These are phyloP conservation scores for Fomitopsis serialis DNA, from an alignment of 768 basidiomycete species.

Conservation along the genomic window DNA sequence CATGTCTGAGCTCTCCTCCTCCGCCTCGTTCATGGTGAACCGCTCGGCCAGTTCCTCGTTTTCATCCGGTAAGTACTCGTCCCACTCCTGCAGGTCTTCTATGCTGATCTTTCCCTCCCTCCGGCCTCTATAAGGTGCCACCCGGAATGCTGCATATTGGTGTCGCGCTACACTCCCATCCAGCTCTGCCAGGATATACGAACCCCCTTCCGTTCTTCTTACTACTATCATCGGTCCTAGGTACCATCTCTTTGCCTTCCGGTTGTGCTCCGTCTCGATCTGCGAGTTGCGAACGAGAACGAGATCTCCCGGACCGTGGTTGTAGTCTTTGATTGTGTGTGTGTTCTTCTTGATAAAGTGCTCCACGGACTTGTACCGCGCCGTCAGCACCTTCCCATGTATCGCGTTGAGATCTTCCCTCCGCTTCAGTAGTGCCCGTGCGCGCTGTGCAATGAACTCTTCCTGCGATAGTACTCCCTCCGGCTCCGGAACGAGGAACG, in stretches of 20 bases:
- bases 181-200: conserved; percentile 23
- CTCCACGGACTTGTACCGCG: not conserved
- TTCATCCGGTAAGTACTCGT: too few species aligned
- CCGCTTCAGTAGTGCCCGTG: conserved; percentile 11
- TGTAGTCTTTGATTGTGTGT: conserved; percentile 17
- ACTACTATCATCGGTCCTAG: conserved; percentile 23
- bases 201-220: conserved; percentile 13
- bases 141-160: conserved; percentile 15
- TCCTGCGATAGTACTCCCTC: conserved; percentile 3
- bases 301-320: conserved; percentile 22
- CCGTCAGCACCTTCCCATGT: conserved; percentile 4
- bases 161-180: conserved; percentile 15
- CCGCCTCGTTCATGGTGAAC: too few species aligned
- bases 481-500: conserved; percentile 10
- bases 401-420: conserved; percentile 7
- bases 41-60: too few species aligned
- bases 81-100: too few species aligned
- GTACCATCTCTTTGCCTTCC: conserved; percentile 21
- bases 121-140: conserved; percentile 16
- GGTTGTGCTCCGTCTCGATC: conserved; percentile 21
- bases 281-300: conserved; percentile 26
- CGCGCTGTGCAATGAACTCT: too few species aligned
- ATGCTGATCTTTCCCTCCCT: too few species aligned
- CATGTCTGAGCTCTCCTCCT: too few species aligned
- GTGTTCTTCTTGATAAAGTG: conserved; percentile 14